Percentiles rank a stretch among this genome's conserved stretches.
These are phyloP conservation scores for Cucurbita moschata DNA, from an alignment of 306 rosid species.

Conservation along the genomic window DNA sequence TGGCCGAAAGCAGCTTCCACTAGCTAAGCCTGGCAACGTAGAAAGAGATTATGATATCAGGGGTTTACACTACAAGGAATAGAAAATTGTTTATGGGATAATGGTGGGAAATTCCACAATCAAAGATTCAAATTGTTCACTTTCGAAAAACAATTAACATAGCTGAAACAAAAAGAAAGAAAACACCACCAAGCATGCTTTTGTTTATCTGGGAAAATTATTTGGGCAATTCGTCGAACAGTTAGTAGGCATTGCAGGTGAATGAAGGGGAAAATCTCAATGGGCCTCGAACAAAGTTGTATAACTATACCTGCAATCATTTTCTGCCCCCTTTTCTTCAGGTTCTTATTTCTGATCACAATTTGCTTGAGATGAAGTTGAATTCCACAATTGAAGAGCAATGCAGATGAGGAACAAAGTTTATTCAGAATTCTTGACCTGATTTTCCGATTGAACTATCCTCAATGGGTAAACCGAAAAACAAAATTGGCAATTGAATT, in stretches of 20 bases:
- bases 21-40: conserved; percentile 25
- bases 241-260: neutral
- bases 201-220: neutral
- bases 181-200: neutral
- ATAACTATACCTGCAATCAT: conserved; percentile 17
- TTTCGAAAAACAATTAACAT: neutral
- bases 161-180: neutral
- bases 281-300: neutral
- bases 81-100: neutral
- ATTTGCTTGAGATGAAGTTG: neutral
- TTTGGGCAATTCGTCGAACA: conserved; percentile 15
- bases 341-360: neutral
- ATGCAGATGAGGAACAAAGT: neutral
- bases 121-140: neutral
- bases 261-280: neutral
- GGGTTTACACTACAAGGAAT: neutral
- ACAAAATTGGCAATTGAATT: neutral
- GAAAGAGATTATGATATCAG: neutral
- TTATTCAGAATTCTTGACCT: neutral
- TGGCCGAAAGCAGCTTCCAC: conserved; percentile 26
- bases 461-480: neutral
- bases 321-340: neutral
- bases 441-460: neutral
- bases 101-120: neutral
- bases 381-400: neutral